phyloP scores from a whole-genome alignment of 208 protist genomes.

The Angomonas deanei region DNA sequence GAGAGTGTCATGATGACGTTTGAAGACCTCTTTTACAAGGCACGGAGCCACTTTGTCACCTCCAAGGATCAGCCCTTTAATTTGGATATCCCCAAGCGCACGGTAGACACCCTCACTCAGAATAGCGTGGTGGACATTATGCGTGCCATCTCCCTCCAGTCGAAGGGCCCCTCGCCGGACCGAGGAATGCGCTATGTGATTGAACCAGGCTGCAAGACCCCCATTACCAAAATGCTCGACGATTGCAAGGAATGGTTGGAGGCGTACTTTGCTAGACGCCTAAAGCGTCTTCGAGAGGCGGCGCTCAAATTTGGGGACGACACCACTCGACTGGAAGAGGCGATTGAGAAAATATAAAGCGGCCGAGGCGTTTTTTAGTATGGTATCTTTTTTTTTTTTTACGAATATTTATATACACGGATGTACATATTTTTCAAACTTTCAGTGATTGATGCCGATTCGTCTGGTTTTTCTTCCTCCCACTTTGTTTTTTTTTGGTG shows the following conservation, averaged over 20 bases:
- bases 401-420: too few relatives aligned
- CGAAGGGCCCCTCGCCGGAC: constrained; percentile 6
- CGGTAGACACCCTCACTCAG: constrained; percentile 12
- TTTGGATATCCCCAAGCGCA: constrained; percentile 20
- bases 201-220: constrained; percentile 12
- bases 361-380: background rate
- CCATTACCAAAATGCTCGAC: constrained; percentile 24
- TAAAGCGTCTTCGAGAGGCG: constrained; percentile 7
- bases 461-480: background rate
- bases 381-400: constrained; percentile 1
- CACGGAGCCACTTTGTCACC: constrained; percentile 55
- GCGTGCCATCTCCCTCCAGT: constrained; percentile 11
- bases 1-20: constrained; percentile 41
- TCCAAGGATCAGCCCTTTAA: constrained; percentile 28
- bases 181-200: constrained; percentile 20
- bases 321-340: background rate
- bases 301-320: constrained; percentile 4
- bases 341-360: background rate
- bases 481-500: background rate
- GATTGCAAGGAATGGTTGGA: constrained; percentile 18
- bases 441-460: background rate
- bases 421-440: background rate
- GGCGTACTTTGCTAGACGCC: constrained; percentile 2
- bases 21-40: constrained; percentile 75
- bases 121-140: constrained; percentile 29